Percentiles rank a stretch among this genome's conserved stretches.
phyloP scores from a whole-genome alignment of 2,329 filamentous ascomycete genomes.

The Geosmithia putterillii region DNA sequence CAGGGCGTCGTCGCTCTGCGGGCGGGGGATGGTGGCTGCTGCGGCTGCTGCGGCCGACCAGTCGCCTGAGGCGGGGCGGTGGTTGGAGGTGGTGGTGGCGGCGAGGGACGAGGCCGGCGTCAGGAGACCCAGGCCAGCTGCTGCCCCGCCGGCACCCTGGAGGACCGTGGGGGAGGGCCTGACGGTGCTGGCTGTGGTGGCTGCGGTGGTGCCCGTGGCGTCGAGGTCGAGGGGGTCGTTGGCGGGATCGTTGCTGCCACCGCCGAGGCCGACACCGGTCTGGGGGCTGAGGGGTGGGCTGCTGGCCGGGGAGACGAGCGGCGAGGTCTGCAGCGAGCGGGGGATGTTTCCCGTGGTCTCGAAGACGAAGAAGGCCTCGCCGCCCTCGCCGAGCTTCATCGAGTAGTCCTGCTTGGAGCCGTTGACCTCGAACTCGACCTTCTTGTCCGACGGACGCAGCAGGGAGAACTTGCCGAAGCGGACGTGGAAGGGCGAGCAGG shows the following conservation, averaged over 20 bases:
- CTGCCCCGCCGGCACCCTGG: background rate
- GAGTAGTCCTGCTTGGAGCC: conserved; percentile 82
- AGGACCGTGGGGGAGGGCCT: conserved; percentile 12
- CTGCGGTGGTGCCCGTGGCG: conserved; percentile 14
- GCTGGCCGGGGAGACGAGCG: conserved; percentile 76
- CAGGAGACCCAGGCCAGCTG: conserved; percentile 18
- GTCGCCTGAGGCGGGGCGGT: conserved; percentile 35
- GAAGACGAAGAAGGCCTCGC: conserved; percentile 98
- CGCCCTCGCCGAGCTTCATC: conserved; percentile 96
- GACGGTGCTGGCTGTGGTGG: conserved; percentile 27
- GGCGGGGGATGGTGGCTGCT: conserved; percentile 13
- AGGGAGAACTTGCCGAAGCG: conserved; percentile 98
- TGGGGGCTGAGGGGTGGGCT: conserved; percentile 56
- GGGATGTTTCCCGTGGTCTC: conserved; percentile 88
- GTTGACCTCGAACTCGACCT: conserved; percentile 97
- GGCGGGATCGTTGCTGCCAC: conserved; percentile 63
- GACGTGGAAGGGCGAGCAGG: conserved; percentile 95
- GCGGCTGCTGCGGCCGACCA: conserved; percentile 31
- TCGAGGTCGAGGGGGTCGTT: conserved; percentile 59
- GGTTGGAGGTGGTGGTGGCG: conserved; percentile 29
- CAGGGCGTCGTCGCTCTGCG: conserved; percentile 43
- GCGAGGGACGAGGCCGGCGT: conserved; percentile 43
- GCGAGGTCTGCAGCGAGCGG: conserved; percentile 88
- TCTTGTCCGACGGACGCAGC: conserved; percentile 90
- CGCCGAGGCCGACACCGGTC: conserved; percentile 9